Evolutionary conservation across 1,284 basidiomycete species (phyloP), one percentile per base, ranked within the genome.

Genomic region (Boletus holoroseus): DNA sequence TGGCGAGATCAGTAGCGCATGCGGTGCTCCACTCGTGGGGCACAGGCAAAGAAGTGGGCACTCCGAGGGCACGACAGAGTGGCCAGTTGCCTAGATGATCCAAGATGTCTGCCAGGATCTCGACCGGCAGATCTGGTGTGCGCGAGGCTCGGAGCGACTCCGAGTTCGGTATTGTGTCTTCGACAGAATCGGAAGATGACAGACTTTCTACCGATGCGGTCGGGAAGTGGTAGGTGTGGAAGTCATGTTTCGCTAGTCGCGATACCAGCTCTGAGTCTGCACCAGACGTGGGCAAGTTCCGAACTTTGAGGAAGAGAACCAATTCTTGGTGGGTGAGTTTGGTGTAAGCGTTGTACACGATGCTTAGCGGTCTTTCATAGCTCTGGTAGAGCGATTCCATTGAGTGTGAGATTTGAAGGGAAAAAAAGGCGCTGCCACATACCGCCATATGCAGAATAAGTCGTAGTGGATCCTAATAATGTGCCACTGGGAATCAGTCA

Each of bases 51-150:
- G 80, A 80, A 3, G 85, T 86, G 15, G 83, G 84, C 1, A 90
- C 69, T 24, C 83, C 81, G 27, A 91, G 78, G 9, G 89, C 83
- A 53, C 81, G 82, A 18, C 82, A 76, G 15, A 92, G 79, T 59
- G 90, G 86, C 85, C 88, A 92, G 63, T 89, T 84, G 12, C 82
- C 84, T 9, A 89, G 68, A 58, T 82, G 77, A 55, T 89, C 84
- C 67, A 91, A 70, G 55, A 91, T 88, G 47, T 84, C 78, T 7
- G 83, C 82, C 30, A 91, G 70, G 37, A 91, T 76, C 64, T 91
- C 88, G 42, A 83, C 74, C 1, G 88, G 88, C 12, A 91, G 74
- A 62, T 82, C 79, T 22, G 77, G 77, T 2, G 75, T 72, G 57
- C 60, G 58, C n/a, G n/a, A n/a, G n/a, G 55, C 49, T 36, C 47